Evolutionary conservation across 768 basidiomycete genomes (phyloP).

Genomic region (Termitomyces sp.): DNA sequence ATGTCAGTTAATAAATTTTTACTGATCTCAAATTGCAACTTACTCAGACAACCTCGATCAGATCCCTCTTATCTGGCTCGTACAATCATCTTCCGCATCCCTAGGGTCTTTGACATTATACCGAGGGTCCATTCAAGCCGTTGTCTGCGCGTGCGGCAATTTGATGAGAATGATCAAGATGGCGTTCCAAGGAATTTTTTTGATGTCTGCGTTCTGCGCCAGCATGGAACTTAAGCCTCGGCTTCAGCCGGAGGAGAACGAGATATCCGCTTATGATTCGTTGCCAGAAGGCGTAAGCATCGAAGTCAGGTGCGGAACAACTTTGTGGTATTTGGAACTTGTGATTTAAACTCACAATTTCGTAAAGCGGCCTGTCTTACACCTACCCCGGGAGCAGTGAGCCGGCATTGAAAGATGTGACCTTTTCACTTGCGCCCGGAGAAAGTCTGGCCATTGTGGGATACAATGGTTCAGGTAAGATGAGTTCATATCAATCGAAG

Average conservation of each 20-base stretch:
- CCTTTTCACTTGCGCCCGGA: slow-evolving; percentile 66
- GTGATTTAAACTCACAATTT: slow-evolving; percentile 7
- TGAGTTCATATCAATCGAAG: neutral
- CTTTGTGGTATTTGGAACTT: slow-evolving; percentile 3
- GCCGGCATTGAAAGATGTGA: slow-evolving; percentile 68
- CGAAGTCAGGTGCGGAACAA: slow-evolving; percentile 53
- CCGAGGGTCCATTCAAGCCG: slow-evolving; percentile 70
- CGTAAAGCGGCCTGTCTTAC: slow-evolving; percentile 46
- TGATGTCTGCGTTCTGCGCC: slow-evolving; percentile 84
- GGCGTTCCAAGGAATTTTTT: slow-evolving; percentile 84
- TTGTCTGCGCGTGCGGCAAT: slow-evolving; percentile 63
- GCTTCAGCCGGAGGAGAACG: slow-evolving; percentile 58
- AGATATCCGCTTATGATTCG: slow-evolving; percentile 44
- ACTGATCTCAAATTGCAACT: slow-evolving; percentile 15
- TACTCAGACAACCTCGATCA: slow-evolving; percentile 24
- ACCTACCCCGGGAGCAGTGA: slow-evolving; percentile 75
- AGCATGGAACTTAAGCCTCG: slow-evolving; percentile 68
- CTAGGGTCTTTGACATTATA: slow-evolving; percentile 82
- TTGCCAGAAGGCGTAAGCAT: slow-evolving; percentile 62
- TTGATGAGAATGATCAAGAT: slow-evolving; percentile 61
- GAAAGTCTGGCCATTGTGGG: slow-evolving; percentile 85
- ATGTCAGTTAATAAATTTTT: slow-evolving; percentile 45
- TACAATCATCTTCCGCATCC: slow-evolving; percentile 70
- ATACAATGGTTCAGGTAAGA: slow-evolving; percentile 75
- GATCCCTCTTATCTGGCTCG: slow-evolving; percentile 72